Evolutionary conservation across 306 rosid genomes (phyloP).

Genomic region (Acacia crassicarpa): DNA sequence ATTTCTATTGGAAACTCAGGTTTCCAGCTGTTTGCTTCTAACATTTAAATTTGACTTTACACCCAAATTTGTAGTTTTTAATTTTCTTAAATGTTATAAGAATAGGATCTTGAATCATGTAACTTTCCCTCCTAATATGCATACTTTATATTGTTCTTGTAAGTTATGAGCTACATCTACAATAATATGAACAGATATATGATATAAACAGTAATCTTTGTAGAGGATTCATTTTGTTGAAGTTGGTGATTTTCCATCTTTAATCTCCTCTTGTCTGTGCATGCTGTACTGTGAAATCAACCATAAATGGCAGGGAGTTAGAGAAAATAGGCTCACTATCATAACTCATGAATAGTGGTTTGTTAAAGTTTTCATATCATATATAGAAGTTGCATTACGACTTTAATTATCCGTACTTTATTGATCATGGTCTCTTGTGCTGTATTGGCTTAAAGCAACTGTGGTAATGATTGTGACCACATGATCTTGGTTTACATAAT

Average conservation of each 20-base stretch:
- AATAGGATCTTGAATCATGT: neutral
- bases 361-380: no score
- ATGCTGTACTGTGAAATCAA: neutral
- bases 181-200: no score
- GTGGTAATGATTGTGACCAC: slow-evolving; percentile 15
- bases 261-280: neutral
- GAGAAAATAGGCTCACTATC: neutral
- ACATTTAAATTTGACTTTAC: neutral
- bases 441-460: slow-evolving; percentile 9
- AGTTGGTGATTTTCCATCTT: neutral
- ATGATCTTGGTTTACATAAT: slow-evolving; percentile 8
- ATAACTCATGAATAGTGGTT: neutral
- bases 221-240: neutral
- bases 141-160: no score
- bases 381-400: neutral
- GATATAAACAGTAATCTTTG: no score
- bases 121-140: no score
- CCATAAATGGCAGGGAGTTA: neutral
- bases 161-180: no score
- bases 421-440: neutral
- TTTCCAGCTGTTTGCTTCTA: neutral
- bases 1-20: neutral
- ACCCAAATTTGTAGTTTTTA: neutral
- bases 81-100: neutral
- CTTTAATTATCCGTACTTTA: neutral